These are phyloP conservation scores for Cyberlindnera suaveolens DNA, from an alignment of 805 yeast species.

Conservation along the genomic window DNA sequence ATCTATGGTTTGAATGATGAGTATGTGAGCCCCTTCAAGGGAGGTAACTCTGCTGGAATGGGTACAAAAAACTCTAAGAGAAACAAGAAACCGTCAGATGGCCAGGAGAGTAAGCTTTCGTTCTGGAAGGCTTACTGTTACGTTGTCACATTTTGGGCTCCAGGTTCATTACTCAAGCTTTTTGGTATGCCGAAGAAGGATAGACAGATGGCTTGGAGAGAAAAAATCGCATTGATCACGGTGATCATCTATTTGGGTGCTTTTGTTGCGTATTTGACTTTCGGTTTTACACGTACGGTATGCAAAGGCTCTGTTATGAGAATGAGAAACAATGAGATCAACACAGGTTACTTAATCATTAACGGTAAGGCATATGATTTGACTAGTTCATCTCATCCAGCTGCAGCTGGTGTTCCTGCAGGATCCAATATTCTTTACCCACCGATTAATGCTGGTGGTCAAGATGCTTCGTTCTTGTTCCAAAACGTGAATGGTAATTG, in stretches of 20 bases:
- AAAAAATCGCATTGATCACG: slow-evolving; percentile 79
- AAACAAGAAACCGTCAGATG: background rate
- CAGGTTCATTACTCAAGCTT: slow-evolving; percentile 59
- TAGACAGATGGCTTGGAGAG: slow-evolving; percentile 96
- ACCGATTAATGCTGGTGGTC: slow-evolving; percentile 83
- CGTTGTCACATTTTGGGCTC: slow-evolving; percentile 86
- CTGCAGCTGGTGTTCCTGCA: slow-evolving; percentile 66
- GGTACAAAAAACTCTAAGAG: slow-evolving; percentile 1
- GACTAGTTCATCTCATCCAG: slow-evolving; percentile 69
- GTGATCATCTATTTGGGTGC: slow-evolving; percentile 71
- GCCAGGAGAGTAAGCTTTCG: slow-evolving; percentile 20
- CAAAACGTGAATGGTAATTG: slow-evolving; percentile 93
- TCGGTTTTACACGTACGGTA: slow-evolving; percentile 83
- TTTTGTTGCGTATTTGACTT: slow-evolving; percentile 78
- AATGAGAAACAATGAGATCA: slow-evolving; percentile 54
- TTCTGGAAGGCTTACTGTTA: slow-evolving; percentile 84
- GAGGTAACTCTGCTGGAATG: background rate
- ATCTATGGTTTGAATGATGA: slow-evolving; percentile 61
- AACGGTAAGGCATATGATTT: slow-evolving; percentile 79
- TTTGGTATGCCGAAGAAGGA: slow-evolving; percentile 76
- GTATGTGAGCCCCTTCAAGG: slow-evolving; percentile 23
- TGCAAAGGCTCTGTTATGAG: slow-evolving; percentile 48
- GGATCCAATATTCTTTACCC: slow-evolving; percentile 76
- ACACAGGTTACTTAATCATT: slow-evolving; percentile 57
- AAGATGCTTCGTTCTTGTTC: slow-evolving; percentile 76